Evolutionary conservation across 257 asterid species (phyloP).

Genomic region (Solanum infundibuliforme): DNA sequence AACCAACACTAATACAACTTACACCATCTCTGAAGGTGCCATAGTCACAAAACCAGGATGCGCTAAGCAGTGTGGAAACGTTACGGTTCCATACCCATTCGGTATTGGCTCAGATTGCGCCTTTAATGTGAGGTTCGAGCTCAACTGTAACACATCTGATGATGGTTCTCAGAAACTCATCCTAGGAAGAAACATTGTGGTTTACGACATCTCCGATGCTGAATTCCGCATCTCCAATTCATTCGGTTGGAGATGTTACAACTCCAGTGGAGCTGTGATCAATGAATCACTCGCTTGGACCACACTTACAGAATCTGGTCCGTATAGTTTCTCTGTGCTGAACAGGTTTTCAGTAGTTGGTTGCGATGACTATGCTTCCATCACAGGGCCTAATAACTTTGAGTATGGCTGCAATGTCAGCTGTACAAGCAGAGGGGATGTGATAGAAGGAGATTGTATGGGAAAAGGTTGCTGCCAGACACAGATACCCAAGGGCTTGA

Average conservation of each 20-base stretch:
- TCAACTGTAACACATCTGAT: conserved; percentile 23
- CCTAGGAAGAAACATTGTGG: background rate
- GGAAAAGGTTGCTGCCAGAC: conserved; percentile 13
- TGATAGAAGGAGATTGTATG: background rate
- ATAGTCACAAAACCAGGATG: background rate
- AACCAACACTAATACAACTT: background rate
- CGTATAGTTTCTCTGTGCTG: conserved; percentile 3
- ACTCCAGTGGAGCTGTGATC: conserved; percentile 8
- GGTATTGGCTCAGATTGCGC: conserved; percentile 38
- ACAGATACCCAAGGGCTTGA: background rate
- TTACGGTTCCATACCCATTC: conserved; percentile 39
- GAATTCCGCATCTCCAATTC: conserved; percentile 30
- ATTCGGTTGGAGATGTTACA: conserved; percentile 34
- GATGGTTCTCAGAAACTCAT: background rate
- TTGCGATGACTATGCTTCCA: background rate
- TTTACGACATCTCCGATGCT: conserved; percentile 39
- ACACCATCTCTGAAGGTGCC: background rate
- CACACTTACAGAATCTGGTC: background rate
- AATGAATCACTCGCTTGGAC: background rate
- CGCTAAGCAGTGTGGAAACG: conserved; percentile 25
- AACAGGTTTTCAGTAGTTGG: background rate
- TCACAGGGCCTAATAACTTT: background rate
- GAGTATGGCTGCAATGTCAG: background rate
- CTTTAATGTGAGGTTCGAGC: conserved; percentile 3
- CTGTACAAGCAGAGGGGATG: background rate